Conservation (phyloP, 2,329 filamentous ascomycete species). For the Meredithiella fracta region DNA sequence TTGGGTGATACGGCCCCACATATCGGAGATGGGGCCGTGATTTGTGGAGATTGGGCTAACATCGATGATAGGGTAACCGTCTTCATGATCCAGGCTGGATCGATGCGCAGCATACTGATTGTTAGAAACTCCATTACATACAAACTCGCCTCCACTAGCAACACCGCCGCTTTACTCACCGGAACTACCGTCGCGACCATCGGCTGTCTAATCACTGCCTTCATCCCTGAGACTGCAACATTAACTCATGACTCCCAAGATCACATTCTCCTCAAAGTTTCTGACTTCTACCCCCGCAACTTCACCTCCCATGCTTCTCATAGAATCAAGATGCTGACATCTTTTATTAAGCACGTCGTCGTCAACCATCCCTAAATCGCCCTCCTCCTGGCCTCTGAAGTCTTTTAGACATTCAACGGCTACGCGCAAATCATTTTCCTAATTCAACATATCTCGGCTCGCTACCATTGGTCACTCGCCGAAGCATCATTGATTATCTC, state of each 20-base stretch:
- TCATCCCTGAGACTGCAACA: constrained; percentile 13
- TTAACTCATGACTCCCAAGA: not conserved
- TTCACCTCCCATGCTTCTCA: not conserved
- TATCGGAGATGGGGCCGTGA: not conserved
- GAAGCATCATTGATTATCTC: constrained; percentile 3
- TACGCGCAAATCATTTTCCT: constrained; percentile 12
- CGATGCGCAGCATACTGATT: constrained; percentile 7
- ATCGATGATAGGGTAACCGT: constrained; percentile 7
- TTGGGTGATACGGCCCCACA: not conserved
- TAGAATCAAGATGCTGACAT: not conserved
- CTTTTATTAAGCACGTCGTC: not conserved
- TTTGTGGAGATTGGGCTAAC: not conserved
- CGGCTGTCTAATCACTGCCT: not conserved
- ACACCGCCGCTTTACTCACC: constrained; percentile 5
- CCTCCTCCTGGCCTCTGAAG: constrained; percentile 1
- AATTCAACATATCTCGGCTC: constrained; percentile 18
- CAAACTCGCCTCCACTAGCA: constrained; percentile 10
- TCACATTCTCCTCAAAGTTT: not conserved
- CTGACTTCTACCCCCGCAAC: not conserved
- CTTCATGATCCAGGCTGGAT: constrained; percentile 10
- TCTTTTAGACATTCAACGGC: constrained; percentile 1
- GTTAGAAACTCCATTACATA: constrained; percentile 15
- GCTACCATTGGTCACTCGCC: constrained; percentile 15
- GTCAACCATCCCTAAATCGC: constrained; percentile 2
- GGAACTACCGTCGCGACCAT: constrained; percentile 1